A percentile compares a stretch with the other conserved stretches of the same genome.
Evolutionary conservation across 1,284 basidiomycete species (phyloP).

Genomic region (Pseudozyma flocculosa): DNA sequence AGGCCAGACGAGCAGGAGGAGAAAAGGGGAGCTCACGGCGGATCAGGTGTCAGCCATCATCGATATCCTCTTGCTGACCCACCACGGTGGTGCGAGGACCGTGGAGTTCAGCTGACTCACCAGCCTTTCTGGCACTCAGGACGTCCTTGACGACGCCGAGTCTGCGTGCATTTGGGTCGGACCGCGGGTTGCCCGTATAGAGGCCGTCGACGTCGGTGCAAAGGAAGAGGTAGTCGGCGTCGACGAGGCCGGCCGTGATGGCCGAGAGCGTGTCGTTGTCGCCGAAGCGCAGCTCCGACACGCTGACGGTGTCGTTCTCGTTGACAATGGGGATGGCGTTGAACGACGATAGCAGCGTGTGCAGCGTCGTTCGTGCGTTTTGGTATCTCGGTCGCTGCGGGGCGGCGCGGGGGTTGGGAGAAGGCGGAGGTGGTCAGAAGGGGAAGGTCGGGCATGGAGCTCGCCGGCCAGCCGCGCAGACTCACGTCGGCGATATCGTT

Average conservation of each 20-base stretch:
- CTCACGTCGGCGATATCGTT: slow-evolving; percentile 94
- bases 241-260: slow-evolving; percentile 93
- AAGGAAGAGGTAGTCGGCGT: slow-evolving; percentile 94
- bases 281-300: slow-evolving; percentile 92
- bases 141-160: slow-evolving; percentile 83
- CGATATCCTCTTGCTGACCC: no score
- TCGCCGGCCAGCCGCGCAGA: no score
- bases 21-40: no score
- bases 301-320: slow-evolving; percentile 57
- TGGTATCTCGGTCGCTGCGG: slow-evolving; percentile 41
- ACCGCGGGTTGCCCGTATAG: slow-evolving; percentile 91
- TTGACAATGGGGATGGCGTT: slow-evolving; percentile 57
- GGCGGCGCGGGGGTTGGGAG: background rate
- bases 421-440: background rate
- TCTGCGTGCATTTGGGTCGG: slow-evolving; percentile 77
- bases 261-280: slow-evolving; percentile 98
- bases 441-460: no score
- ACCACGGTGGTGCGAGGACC: no score
- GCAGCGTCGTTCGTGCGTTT: slow-evolving; percentile 52
- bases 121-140: slow-evolving; percentile 75
- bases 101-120: slow-evolving; percentile 59
- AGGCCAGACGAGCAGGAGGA: slow-evolving; percentile 1
- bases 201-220: slow-evolving; percentile 95
- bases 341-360: slow-evolving; percentile 47
- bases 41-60: no score